These are phyloP conservation scores for Apiospora aurea DNA, from an alignment of 2,329 filamentous ascomycete genomes.

Conservation along the genomic window DNA sequence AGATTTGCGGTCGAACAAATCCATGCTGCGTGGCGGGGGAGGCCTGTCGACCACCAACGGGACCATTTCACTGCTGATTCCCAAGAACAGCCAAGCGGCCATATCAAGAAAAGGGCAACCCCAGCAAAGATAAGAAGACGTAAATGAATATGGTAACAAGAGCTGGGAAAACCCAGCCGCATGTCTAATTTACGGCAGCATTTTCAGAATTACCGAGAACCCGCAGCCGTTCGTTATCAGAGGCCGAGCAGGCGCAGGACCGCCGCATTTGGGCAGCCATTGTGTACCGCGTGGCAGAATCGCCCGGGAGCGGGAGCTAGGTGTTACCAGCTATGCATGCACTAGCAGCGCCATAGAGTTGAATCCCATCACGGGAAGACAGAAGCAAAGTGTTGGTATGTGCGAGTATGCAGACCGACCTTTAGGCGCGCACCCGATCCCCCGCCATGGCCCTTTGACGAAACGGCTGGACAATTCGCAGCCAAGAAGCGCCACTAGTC, in stretches of 20 bases:
- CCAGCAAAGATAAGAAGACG: constrained; percentile 14
- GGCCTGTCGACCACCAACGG: neutral
- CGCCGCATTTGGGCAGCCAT: neutral
- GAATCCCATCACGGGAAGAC: neutral
- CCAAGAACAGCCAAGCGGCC: neutral
- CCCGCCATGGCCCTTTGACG: neutral
- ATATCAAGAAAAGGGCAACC: neutral
- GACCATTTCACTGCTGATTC: neutral
- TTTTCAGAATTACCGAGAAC: neutral
- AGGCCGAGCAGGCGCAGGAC: neutral
- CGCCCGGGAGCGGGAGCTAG: neutral
- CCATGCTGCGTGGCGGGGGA: neutral
- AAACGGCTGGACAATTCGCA: neutral
- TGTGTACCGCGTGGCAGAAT: neutral
- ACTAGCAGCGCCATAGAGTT: neutral
- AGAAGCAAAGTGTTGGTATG: neutral
- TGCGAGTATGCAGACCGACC: neutral
- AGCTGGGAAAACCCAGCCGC: neutral
- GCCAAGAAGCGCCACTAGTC: constrained; percentile 1
- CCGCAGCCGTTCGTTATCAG: neutral
- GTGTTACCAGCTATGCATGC: neutral
- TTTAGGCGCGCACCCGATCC: neutral
- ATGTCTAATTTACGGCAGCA: neutral
- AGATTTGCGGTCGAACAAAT: neutral
- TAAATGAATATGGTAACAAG: neutral